Evolutionary conservation across 2,329 filamentous ascomycete genomes (phyloP).

Genomic region (Trichoderma brevicompactum): DNA sequence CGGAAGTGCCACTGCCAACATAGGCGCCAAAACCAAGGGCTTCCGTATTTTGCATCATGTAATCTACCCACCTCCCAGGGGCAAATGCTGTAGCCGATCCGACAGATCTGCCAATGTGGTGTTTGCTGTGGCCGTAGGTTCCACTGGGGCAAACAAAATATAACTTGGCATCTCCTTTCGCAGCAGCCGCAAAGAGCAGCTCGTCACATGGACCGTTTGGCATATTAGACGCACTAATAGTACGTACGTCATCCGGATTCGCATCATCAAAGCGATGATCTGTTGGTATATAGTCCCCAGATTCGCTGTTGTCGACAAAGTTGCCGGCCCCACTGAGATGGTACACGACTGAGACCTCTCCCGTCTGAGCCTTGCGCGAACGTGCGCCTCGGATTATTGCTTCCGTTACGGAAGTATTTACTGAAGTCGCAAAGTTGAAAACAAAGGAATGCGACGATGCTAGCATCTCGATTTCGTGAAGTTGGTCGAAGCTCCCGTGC

Average conservation of each 20-base stretch:
- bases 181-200: neutral
- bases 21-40: neutral
- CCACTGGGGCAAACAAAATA: constrained; percentile 3
- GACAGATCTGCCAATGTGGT: neutral
- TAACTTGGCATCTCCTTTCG: neutral
- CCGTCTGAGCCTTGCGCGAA: neutral
- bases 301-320: constrained; percentile 5
- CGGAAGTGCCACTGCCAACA: constrained; percentile 1
- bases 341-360: neutral
- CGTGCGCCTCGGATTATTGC: no score
- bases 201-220: neutral
- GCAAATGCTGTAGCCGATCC: constrained; percentile 8
- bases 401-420: no score
- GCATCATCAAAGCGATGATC: constrained; percentile 8
- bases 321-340: constrained; percentile 8
- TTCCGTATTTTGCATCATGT: constrained; percentile 8
- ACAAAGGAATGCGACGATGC: neutral
- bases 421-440: no score
- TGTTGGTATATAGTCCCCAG: neutral
- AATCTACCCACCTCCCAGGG: neutral
- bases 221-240: neutral
- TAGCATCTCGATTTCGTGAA: constrained; percentile 2
- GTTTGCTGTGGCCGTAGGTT: neutral
- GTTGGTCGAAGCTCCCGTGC: neutral
- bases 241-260: neutral